Evolutionary conservation across 2,329 filamentous ascomycete species (phyloP), one percentile per base, ranked within the genome.

Genomic region (Microcera coccophila): DNA sequence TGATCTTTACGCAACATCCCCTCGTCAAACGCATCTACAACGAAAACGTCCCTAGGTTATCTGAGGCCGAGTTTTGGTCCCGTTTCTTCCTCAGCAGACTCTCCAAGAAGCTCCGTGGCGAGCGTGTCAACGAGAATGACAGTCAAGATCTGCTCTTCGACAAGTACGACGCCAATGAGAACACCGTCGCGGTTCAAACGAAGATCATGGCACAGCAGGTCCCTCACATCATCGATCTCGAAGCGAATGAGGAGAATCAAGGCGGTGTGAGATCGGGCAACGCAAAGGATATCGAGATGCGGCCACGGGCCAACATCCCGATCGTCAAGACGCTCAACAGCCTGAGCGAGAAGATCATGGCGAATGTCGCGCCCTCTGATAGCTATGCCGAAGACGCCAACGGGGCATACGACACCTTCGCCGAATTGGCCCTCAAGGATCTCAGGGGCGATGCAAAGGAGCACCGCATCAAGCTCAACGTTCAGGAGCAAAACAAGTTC

Each of bases 211-310:
- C 82, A 3, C 71, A 82, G 24, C 78, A 84, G 42, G 81, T 98
- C 16, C 90, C 93, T 1, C 83, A 90, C 56, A 90, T 94, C 51
- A 90, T 98, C 54, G 87, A 98, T 62, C 68, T 98, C 19, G 88
- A 91, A 61, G 93, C 85, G 21, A 98, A 98, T 60, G 93, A 97
- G 67, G 87, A 93, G 63, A 91, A 98, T 58, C 84, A 95, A 64
- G 94, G 90, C 54, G 87, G 90, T 40, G 80, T 84, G 58, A 84
- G 78, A 57, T 69, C 76, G 48, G 93, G 93, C 38, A 97, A 98
- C 63, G 77, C 85, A 39, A 89, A 91, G 42, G 90, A 97, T 61
- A 70, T 86, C 26, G 93, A 94, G 52, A 96, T 97, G 89, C 79
- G 88, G 24, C 89, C 90, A 2, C 76, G 82, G 10, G 71, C 79